These are phyloP conservation scores for Aspergillus tubingensis DNA, from an alignment of 2,329 filamentous ascomycete species.

Conservation along the genomic window DNA sequence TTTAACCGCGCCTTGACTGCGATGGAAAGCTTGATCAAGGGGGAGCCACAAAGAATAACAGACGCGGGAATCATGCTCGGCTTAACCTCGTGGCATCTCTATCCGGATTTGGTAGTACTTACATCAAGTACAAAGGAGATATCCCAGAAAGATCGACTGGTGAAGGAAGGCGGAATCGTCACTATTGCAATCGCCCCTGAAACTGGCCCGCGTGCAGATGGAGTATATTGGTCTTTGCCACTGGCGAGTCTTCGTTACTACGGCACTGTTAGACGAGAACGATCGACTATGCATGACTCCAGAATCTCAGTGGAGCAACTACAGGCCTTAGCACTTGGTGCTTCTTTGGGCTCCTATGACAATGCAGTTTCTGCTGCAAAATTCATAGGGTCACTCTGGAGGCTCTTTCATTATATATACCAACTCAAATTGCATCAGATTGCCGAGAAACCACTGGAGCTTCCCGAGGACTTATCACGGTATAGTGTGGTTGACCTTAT, in stretches of 20 bases:
- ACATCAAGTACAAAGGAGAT: neutral
- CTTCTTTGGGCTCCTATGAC: neutral
- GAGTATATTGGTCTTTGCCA: conserved; percentile 16
- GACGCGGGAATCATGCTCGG: conserved; percentile 9
- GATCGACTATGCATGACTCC: conserved; percentile 9
- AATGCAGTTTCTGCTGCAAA: neutral
- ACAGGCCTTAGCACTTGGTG: conserved; percentile 4
- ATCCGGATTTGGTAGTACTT: conserved; percentile 9
- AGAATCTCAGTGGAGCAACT: conserved; percentile 1
- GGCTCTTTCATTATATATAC: neutral
- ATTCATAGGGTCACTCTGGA: neutral
- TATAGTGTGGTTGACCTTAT: neutral
- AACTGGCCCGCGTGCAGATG: conserved; percentile 7
- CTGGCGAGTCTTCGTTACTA: conserved; percentile 15
- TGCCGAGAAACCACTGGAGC: neutral
- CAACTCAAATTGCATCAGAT: neutral
- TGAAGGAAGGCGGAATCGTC: conserved; percentile 4
- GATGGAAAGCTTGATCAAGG: conserved; percentile 6
- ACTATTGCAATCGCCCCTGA: conserved; percentile 9
- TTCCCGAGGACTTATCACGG: neutral
- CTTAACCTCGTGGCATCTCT: conserved; percentile 14
- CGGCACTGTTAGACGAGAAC: conserved; percentile 2
- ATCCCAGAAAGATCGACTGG: conserved; percentile 1
- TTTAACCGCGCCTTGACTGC: conserved; percentile 5
- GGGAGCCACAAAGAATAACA: conserved; percentile 6